Base-by-base conservation (phyloP, 2,329 filamentous ascomycete genomes). In the Neonectria ditissima region DNA sequence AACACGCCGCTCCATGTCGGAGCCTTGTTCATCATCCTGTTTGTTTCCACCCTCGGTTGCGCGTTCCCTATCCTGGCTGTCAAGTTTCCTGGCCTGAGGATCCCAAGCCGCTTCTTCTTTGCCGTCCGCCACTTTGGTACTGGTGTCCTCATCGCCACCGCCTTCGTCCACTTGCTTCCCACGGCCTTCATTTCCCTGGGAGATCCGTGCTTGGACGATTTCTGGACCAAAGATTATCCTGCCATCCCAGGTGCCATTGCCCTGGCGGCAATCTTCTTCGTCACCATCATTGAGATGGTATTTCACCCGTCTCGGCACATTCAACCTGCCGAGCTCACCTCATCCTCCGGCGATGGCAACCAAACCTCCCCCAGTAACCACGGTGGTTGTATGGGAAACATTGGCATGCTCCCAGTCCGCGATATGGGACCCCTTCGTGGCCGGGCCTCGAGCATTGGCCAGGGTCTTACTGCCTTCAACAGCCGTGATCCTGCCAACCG, bases 191-290 rank as follows among this genome's bases (percentile, higher is more conserved):
- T 81, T 56, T 88, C 87, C 8, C 81, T 91, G 11, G 88, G 83
- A 43, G 82, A 91, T 69, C 88, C 87, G 11, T 92, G 89, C 73
- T 86, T 97, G 1, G 90, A 91, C 13, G 80, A 83, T 57, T 92
- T 94, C 75, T 97, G 93, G 88, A 94, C 87, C 72, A 73, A 89
- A 45, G 86, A 87, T 28, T 97, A 95, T 78, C 87, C 85, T 56
- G 91, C 92, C 22, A 92, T 96, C 80, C 89, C 93, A 1, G 93
- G 93, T 4, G 86, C 94, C 55, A 89, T 97, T 62, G 90, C 92
- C 52, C 93, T 97, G 87, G 81, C 89, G 11, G 89, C 91, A 28
- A 92, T 93, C 39, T 85, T 97, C 70, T 83, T 92, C 10, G 93
- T 97, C 7, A 91, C 95, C 10, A 84, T 90, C 11, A 85, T 97